Conservation (phyloP, 2,329 filamentous ascomycete genomes). For the Cytospora piceicola region DNA sequence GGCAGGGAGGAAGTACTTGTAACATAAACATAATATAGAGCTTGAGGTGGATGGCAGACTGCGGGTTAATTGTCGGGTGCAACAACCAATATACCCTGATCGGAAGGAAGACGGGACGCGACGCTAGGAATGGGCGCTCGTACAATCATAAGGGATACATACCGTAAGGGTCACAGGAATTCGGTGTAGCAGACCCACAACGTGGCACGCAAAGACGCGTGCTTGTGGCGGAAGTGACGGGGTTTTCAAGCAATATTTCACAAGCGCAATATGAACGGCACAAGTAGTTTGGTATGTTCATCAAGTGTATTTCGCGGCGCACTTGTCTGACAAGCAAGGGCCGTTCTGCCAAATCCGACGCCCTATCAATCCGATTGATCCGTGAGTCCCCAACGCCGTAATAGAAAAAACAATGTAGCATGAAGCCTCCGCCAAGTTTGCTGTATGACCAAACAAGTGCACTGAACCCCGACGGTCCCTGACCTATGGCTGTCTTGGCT, state of each 20-base stretch:
- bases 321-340: constrained; percentile 29
- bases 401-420: constrained; percentile 33
- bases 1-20: constrained; percentile 92
- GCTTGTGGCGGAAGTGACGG: not conserved
- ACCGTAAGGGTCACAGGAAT: not conserved
- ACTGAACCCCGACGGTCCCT: constrained; percentile 20
- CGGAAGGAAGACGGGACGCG: not conserved
- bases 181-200: not conserved
- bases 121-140: not conserved
- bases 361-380: constrained; percentile 34
- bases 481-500: constrained; percentile 21
- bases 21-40: not conserved
- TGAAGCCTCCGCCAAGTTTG: constrained; percentile 18
- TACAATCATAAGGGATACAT: not conserved
- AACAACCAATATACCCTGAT: not conserved
- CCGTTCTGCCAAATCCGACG: constrained; percentile 33
- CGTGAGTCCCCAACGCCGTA: constrained; percentile 35
- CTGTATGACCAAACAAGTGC: constrained; percentile 24
- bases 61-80: not conserved
- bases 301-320: constrained; percentile 32
- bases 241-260: not conserved
- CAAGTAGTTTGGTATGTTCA: constrained; percentile 28
- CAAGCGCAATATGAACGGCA: not conserved
- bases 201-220: not conserved
- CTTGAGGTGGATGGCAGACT: constrained; percentile 34